Evolutionary conservation across 78 protist genomes (phyloP), one percentile per base, ranked within the genome.

Genomic region (Cavenderia fasciculata): DNA sequence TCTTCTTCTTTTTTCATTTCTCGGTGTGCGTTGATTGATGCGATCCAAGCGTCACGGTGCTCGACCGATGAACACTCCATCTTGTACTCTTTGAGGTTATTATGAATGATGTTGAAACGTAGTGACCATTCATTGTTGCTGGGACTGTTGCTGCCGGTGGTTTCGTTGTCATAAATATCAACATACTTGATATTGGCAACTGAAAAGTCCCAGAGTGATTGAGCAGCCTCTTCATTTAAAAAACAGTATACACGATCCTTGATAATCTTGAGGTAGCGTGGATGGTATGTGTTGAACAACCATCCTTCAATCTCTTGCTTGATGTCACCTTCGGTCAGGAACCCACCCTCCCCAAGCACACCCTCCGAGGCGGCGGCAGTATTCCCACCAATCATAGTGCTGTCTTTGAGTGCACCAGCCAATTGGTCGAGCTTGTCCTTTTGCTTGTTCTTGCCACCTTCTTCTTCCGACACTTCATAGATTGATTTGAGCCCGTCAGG

Each of bases 241-340:
- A 82, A 82, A 47, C 90, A 82, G 41, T 82, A 82, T 4, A 82
- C 5, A 34, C 49, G n/a, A 57, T 82, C 90, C 56, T 68, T 82
- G 11, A 69, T 21, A 27, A 82, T 65, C 61, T 82, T 82, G 27
- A 82, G 31, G 29, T 82, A 82, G 25, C 90, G 21, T 41, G 59
- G 31, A 59, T 82, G 69, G 56, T 82, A 82, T 4, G 78, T 66
- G 56, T 82, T 82, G 54, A 82, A 82, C 41, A 82, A 27, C 90
- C 90, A 82, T 43, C 90, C 90, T 46, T 82, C 90, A 52, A 82
- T 63, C 5, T 82, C 90, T 56, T 82, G 90, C 44, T 82, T 82
- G 31, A 82, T 33, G 4, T 34, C 62, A 31, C 78, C 69, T 43
- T 82, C 90, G 7, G 59, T 56, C 0, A 82, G 49, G 25, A 82